These are phyloP conservation scores for Candida mesenterica DNA, from an alignment of 1,139 yeast species.

Conservation along the genomic window DNA sequence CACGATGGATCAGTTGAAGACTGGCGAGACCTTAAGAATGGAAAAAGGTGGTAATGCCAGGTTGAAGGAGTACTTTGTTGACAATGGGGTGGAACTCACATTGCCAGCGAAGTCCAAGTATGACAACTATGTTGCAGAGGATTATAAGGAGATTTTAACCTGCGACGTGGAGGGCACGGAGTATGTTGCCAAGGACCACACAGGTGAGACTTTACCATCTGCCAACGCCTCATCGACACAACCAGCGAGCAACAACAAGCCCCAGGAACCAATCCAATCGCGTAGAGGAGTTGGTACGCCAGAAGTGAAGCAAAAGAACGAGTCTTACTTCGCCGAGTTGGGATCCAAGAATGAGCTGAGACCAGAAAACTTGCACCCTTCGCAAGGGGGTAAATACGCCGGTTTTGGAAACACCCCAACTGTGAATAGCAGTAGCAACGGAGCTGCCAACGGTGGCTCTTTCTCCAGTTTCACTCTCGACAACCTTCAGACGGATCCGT, in stretches of 20 bases:
- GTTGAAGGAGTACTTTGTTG: slow-evolving; percentile 63
- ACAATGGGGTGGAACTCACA: slow-evolving; percentile 68
- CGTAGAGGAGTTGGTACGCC: slow-evolving; percentile 40
- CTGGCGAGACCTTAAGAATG: slow-evolving; percentile 87
- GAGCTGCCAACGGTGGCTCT: slow-evolving; percentile 32
- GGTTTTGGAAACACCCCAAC: slow-evolving; percentile 88
- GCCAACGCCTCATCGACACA: slow-evolving; percentile 8
- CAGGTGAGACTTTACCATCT: slow-evolving; percentile 46
- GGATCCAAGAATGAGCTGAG: slow-evolving; percentile 72
- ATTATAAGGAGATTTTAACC: slow-evolving; percentile 79
- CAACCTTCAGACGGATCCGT: slow-evolving; percentile 79
- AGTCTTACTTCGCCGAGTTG: slow-evolving; percentile 74
- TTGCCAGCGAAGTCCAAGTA: slow-evolving; percentile 74
- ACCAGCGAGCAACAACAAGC: slow-evolving; percentile 19
- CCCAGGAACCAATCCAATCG: slow-evolving; percentile 37
- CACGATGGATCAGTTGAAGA: slow-evolving; percentile 96
- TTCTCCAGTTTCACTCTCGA: slow-evolving; percentile 64
- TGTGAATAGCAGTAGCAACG: slow-evolving; percentile 21
- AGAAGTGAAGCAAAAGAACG: slow-evolving; percentile 56
- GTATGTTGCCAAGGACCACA: slow-evolving; percentile 66
- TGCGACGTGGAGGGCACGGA: slow-evolving; percentile 72
- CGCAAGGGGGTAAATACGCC: slow-evolving; percentile 88
- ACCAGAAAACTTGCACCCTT: slow-evolving; percentile 82
- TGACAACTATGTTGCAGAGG: slow-evolving; percentile 89
- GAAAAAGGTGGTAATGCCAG: slow-evolving; percentile 91